These are phyloP conservation scores for Stephania japonica DNA, from an alignment of 164 flowering plant species.

Conservation along the genomic window DNA sequence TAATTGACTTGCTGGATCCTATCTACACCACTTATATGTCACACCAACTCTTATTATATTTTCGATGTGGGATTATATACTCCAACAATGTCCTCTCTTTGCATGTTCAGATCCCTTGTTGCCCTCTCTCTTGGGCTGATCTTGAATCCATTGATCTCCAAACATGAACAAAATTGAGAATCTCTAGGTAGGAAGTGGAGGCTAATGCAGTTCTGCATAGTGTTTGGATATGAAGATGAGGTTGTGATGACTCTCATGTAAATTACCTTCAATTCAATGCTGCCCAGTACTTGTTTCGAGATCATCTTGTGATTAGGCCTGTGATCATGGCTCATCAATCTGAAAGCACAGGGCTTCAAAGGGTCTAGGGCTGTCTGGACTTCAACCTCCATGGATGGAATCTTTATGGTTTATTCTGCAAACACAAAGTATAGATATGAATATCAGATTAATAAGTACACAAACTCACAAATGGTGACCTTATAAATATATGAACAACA, in stretches of 20 bases:
- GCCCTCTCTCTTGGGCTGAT: conserved; percentile 19
- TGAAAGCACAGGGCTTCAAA: conserved; percentile 8
- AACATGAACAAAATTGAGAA: conserved; percentile 7
- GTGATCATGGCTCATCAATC: conserved; percentile 4
- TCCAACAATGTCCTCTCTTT: too few relatives aligned
- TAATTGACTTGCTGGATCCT: too few relatives aligned
- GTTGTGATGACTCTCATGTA: conserved; percentile 22
- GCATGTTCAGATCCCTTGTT: conserved; percentile 18
- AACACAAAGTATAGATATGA: too few relatives aligned
- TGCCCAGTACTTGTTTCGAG: background rate
- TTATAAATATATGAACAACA: too few relatives aligned
- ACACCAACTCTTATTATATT: too few relatives aligned
- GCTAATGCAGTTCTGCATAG: conserved; percentile 20
- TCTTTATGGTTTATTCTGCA: too few relatives aligned
- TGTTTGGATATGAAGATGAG: background rate
- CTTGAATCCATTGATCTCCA: conserved; percentile 21
- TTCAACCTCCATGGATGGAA: conserved; percentile 19
- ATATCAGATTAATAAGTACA: too few relatives aligned
- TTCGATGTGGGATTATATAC: too few relatives aligned
- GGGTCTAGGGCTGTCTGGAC: conserved; percentile 11
- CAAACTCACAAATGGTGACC: too few relatives aligned
- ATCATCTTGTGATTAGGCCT: conserved; percentile 11
- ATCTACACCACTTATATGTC: too few relatives aligned
- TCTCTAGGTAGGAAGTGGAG: conserved; percentile 25
- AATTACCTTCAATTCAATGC: conserved; percentile 23